These are phyloP conservation scores for Areca catechu DNA, from an alignment of 176 grass and related monocot genomes.

Conservation along the genomic window DNA sequence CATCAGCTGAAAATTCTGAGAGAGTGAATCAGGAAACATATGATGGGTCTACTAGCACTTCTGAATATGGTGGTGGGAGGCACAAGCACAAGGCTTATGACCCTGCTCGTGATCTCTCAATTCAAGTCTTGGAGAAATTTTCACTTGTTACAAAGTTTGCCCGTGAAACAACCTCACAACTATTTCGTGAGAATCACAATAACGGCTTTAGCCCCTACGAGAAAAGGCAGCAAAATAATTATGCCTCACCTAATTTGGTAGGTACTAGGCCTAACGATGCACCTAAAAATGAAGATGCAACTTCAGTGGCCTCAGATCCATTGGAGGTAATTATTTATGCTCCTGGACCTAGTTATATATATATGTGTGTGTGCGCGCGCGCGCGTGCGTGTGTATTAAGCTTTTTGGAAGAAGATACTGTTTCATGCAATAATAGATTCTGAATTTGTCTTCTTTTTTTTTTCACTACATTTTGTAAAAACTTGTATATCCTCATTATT, in stretches of 20 bases:
- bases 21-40: conserved; percentile 27
- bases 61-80: conserved; percentile 42
- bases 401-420: no score
- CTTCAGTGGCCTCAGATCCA: conserved; percentile 33
- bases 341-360: no score
- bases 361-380: no score
- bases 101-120: conserved; percentile 59
- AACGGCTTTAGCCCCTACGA: conserved; percentile 47
- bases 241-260: conserved; percentile 31
- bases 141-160: conserved; percentile 94
- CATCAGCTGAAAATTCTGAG: conserved; percentile 37
- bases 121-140: conserved; percentile 96
- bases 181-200: conserved; percentile 62
- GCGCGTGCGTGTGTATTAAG: no score
- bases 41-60: conserved; percentile 35
- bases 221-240: conserved; percentile 34
- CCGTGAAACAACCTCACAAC: conserved; percentile 75
- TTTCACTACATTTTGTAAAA: no score
- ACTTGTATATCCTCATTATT: no score
- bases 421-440: no score
- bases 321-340: conserved; percentile 50
- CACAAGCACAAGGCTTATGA: conserved; percentile 68
- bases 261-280: conserved; percentile 39
- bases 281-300: conserved; percentile 31
- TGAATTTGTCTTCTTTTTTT: no score